These are phyloP conservation scores for Globisporangium spiculum DNA, from an alignment of 352 stramenopile species.

Conservation along the genomic window DNA sequence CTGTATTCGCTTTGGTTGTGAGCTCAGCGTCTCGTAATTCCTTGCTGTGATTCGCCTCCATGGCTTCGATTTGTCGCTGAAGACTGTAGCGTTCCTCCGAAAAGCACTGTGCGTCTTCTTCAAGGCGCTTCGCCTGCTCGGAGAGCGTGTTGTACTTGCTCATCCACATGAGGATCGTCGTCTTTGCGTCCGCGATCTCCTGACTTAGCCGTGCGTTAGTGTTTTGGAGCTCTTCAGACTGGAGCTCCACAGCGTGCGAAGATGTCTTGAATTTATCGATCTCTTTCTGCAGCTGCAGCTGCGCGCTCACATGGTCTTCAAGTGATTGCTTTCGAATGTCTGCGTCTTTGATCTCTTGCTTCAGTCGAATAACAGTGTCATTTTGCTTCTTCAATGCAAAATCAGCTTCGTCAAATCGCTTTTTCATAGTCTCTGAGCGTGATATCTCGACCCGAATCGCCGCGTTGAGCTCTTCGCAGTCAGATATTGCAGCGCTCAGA, in stretches of 20 bases:
- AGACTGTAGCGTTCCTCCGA: constrained; percentile 35
- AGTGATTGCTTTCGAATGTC: constrained; percentile 9
- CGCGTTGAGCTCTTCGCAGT: constrained; percentile 23
- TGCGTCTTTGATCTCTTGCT: constrained; percentile 20
- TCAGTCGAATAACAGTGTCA: constrained; percentile 10
- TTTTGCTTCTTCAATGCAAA: constrained; percentile 8
- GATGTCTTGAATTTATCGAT: constrained; percentile 6
- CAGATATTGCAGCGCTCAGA: constrained; percentile 19
- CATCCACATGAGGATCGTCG: constrained; percentile 69
- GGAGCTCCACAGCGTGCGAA: constrained; percentile 8
- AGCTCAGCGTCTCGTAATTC: constrained; percentile 6
- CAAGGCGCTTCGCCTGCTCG: constrained; percentile 32
- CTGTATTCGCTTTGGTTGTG: neutral
- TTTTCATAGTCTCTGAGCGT: neutral
- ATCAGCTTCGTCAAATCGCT: constrained; percentile 6
- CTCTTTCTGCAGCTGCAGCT: constrained; percentile 12
- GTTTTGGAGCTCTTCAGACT: constrained; percentile 10
- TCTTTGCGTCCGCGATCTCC: constrained; percentile 51
- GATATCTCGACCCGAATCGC: constrained; percentile 12
- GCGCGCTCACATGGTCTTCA: constrained; percentile 2
- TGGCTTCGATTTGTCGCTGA: constrained; percentile 23
- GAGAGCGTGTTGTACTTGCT: constrained; percentile 48
- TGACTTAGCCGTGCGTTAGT: constrained; percentile 21
- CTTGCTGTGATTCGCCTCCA: constrained; percentile 15
- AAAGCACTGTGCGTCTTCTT: constrained; percentile 25